Evolutionary conservation across 768 basidiomycete genomes (phyloP), one percentile per base, ranked within the genome.

Genomic region (Crucibulum laeve): DNA sequence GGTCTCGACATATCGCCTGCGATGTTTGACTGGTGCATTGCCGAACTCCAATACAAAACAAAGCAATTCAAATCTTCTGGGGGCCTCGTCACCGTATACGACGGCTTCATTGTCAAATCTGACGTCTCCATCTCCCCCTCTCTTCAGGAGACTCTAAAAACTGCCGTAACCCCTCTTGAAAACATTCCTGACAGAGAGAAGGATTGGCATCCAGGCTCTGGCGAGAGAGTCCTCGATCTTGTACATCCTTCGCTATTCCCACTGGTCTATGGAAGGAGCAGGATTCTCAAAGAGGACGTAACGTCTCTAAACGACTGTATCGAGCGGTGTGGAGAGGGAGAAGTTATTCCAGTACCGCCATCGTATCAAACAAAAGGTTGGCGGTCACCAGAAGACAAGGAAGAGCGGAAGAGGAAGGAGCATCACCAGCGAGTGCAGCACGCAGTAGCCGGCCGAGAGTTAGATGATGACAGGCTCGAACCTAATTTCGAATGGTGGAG

Each of bases 191-290:
- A 59, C 3, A 52, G 54, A 0, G 21, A 59, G 46, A 60, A 61
- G 18, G 70, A 72, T 47, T 72, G 70, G 70, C 69, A 71, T 48
- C 70, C 68, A 4, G 55, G 60, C 5, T 63, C 65, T 1, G 55
- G 69, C 44, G 46, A 53, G 3, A 63, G 61, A 35, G 70, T 71
- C 0, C 63, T 72, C 14, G 67, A 70, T 42, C 56, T 70, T 25
- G 61, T 69, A 1, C 68, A 71, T 37, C 69, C 69, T 39, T 61
- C 68, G 4, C 59, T 70, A 3, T 70, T 57, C 50, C 56, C 54
- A 24, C 32, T 69, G 1, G 51, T 58, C n/a, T 65, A 66, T 42
- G 60, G 52, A 14, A 53, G 49, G 15, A 61, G 57, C 1, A 24
- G 32, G 19, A 49, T 45, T 25, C 25, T 45, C 15, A 18, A 10